Evolutionary conservation across 2,329 filamentous ascomycete genomes (phyloP).

Genomic region (Emericellopsis atlantica): DNA sequence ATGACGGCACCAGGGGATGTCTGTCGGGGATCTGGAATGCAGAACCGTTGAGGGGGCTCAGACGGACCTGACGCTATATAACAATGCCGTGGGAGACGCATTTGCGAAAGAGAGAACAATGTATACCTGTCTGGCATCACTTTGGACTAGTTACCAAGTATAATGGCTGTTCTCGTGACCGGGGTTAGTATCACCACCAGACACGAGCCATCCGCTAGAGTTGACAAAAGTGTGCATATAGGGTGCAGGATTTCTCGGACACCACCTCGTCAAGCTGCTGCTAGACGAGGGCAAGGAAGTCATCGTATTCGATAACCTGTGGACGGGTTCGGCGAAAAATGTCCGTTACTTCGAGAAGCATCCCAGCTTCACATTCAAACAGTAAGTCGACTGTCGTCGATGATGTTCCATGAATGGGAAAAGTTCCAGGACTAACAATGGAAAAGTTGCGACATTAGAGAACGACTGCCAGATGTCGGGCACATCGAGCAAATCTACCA

Average conservation of each 20-base stretch:
- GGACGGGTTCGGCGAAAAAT: constrained; percentile 5
- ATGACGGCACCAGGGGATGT: no score
- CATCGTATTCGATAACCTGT: constrained; percentile 5
- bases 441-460: constrained; percentile 5
- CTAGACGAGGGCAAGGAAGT: constrained; percentile 3
- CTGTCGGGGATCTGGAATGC: no score
- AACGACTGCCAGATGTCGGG: constrained; percentile 2
- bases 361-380: constrained; percentile 1
- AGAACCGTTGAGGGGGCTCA: no score
- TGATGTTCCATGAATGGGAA: no score
- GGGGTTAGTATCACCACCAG: no score
- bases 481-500: constrained; percentile 5
- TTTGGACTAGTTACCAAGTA: no score
- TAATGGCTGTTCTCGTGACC: no score
- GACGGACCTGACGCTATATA: no score
- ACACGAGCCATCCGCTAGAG: no score
- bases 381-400: neutral
- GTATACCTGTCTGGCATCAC: no score
- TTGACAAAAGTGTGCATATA: neutral
- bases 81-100: no score
- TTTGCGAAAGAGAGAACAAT: no score
- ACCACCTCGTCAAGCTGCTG: constrained; percentile 4
- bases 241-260: constrained; percentile 6
- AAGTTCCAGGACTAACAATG: neutral
- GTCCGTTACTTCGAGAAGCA: constrained; percentile 1